Conservation (phyloP, 1,284 basidiomycete genomes). For the Paramarasmius palmivorus region DNA sequence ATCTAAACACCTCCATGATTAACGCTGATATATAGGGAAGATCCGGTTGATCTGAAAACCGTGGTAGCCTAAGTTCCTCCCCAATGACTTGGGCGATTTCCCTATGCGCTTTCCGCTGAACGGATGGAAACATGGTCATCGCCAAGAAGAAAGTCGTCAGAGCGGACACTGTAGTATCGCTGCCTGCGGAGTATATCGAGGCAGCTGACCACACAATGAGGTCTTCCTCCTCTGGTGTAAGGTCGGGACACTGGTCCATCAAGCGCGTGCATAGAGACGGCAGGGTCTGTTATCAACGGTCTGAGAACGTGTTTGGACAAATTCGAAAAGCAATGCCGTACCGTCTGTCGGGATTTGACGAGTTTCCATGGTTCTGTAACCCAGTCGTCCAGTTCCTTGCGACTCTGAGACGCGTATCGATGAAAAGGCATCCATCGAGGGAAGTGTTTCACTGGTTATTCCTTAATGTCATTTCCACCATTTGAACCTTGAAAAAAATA, state of each 20-base stretch:
- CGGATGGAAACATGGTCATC: neutral
- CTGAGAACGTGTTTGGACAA: neutral
- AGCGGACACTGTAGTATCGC: neutral
- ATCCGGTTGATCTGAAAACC: neutral
- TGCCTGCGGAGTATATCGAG: neutral
- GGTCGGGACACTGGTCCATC: neutral
- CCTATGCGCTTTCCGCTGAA: constrained; percentile 2
- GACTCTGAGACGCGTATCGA: neutral
- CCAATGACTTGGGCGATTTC: constrained; percentile 4
- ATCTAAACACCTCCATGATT: neutral
- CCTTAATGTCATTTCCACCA: neutral
- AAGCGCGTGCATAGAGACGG: neutral
- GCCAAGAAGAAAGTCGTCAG: neutral
- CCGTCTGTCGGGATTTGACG: neutral
- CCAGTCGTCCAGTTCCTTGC: neutral
- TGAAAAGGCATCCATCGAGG: neutral
- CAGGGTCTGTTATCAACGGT: neutral
- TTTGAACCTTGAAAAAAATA: neutral
- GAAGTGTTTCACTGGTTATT: neutral
- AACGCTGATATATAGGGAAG: constrained; percentile 3
- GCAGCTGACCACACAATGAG: neutral
- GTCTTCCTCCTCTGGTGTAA: neutral
- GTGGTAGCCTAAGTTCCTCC: neutral
- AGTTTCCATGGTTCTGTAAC: neutral
- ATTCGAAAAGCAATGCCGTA: neutral